These are phyloP conservation scores for Fusarium sublunatum DNA, from an alignment of 2,329 filamentous ascomycete species.

Conservation along the genomic window DNA sequence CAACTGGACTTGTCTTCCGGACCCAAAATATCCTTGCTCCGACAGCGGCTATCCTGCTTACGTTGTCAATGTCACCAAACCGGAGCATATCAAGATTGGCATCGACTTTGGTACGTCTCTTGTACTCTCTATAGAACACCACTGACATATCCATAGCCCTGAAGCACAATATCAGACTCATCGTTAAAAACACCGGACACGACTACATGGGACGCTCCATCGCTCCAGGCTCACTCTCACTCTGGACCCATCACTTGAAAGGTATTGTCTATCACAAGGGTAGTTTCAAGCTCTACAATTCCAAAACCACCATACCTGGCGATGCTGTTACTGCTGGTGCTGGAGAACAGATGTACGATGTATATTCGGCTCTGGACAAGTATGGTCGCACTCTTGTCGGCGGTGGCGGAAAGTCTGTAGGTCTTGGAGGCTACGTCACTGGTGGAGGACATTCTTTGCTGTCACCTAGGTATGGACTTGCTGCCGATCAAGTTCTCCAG, in stretches of 20 bases:
- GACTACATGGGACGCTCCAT: slow-evolving; percentile 59
- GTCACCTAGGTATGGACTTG: slow-evolving; percentile 66
- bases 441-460: slow-evolving; percentile 71
- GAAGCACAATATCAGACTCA: slow-evolving; percentile 56
- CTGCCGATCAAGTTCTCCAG: slow-evolving; percentile 69
- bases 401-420: slow-evolving; percentile 66
- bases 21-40: slow-evolving; percentile 51
- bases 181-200: slow-evolving; percentile 56
- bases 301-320: slow-evolving; percentile 55
- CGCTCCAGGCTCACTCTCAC: slow-evolving; percentile 63
- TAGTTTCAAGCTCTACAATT: slow-evolving; percentile 56
- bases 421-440: slow-evolving; percentile 69
- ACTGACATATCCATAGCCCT: slow-evolving; percentile 46
- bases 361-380: slow-evolving; percentile 58
- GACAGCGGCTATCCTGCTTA: slow-evolving; percentile 51
- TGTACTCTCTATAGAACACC: accelerated
- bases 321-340: slow-evolving; percentile 64
- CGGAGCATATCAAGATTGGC: slow-evolving; percentile 48
- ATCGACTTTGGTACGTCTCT: slow-evolving; percentile 56
- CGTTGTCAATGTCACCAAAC: slow-evolving; percentile 51
- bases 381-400: slow-evolving; percentile 63
- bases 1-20: slow-evolving; percentile 63
- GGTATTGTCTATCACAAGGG: slow-evolving; percentile 52
- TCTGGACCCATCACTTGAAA: slow-evolving; percentile 65
- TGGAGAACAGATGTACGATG: slow-evolving; percentile 62